Percentiles rank a stretch among this genome's conserved stretches.
These are phyloP conservation scores for Aspergillus vadensis DNA, from an alignment of 2,329 filamentous ascomycete species.

Conservation along the genomic window DNA sequence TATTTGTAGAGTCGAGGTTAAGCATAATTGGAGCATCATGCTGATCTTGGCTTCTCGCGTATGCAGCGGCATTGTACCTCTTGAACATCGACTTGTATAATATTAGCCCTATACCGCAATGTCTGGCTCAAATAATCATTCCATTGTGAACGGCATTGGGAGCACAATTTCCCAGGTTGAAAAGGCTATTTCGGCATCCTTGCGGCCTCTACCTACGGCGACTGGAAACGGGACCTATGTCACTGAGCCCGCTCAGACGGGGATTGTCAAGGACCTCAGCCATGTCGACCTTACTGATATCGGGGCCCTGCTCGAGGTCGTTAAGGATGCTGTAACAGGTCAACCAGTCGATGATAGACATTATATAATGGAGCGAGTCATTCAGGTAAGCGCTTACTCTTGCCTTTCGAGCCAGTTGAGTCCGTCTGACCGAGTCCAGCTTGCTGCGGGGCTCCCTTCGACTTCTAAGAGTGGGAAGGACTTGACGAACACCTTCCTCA, in stretches of 20 bases:
- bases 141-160: slow-evolving; percentile 36
- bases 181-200: slow-evolving; percentile 44
- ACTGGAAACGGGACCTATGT: slow-evolving; percentile 47
- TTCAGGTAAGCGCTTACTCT: slow-evolving; percentile 41
- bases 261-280: slow-evolving; percentile 49
- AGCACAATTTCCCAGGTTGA: slow-evolving; percentile 41
- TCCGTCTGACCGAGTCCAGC: slow-evolving; percentile 22
- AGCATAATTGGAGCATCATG: neutral
- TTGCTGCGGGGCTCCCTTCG: slow-evolving; percentile 41
- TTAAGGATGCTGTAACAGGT: slow-evolving; percentile 50
- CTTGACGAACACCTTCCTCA: slow-evolving; percentile 55
- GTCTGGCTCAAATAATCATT: slow-evolving; percentile 21
- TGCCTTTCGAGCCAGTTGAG: neutral
- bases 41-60: neutral
- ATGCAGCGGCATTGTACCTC: neutral
- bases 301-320: slow-evolving; percentile 42
- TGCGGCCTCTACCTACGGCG: slow-evolving; percentile 45
- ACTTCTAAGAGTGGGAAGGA: slow-evolving; percentile 36
- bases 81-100: neutral
- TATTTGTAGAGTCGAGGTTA: neutral
- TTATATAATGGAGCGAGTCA: slow-evolving; percentile 62
- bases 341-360: slow-evolving; percentile 62
- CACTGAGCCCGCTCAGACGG: slow-evolving; percentile 35
- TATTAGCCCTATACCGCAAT: slow-evolving; percentile 18
- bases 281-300: slow-evolving; percentile 52